Evolutionary conservation across 164 flowering plant genomes (phyloP), one percentile per base, ranked within the genome.

Genomic region (Stephania cephalantha): DNA sequence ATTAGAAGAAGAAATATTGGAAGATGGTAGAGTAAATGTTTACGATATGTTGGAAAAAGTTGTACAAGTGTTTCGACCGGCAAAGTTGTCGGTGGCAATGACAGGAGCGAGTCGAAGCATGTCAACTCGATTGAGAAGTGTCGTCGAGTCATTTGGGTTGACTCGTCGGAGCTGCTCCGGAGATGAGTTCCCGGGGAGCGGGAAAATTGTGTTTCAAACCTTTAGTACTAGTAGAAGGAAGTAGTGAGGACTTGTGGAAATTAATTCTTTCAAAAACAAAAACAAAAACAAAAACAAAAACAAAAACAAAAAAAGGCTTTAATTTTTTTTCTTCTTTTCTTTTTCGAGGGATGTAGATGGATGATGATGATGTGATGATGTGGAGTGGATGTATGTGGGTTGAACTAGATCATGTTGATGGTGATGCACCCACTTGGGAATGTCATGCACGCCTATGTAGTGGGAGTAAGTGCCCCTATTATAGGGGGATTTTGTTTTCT

Each of bases 41-140:
- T 78, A 42, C 2, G 78, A 74, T 63, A 61, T 81, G 35, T 67
- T 95, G 82, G 84, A 77, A 82, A 90, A 81, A 83, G 98, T 86
- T 71, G 90, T 86, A 7, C 76, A 83, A 11, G 86, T 92, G 2
- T 95, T 95, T 85, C 79, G 92, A 78, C 99, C 99, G 52, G 90
- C 75, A 13, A 83, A 79, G 3, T 66, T 95, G 78, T 88, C 97
- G 0, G 87, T 95, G 11, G 78, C 99, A 1, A 81, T 68, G 12
- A 80, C 91, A 2, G 83, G 71, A 85, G 58, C 86, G 88, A 88
- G 1, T 85, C 46, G 68, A 79, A 0, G 70, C 78, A 77, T 79
- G 50, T 82, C 88, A 79, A 75, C 75, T 9, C 64, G 84, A 4
- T 83, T 88, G 17, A 83, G 82, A 1, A 75, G 31, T 2, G 92